Conservation (phyloP, 495 filamentous ascomycete genomes). For the Bathelium albidoporum region DNA sequence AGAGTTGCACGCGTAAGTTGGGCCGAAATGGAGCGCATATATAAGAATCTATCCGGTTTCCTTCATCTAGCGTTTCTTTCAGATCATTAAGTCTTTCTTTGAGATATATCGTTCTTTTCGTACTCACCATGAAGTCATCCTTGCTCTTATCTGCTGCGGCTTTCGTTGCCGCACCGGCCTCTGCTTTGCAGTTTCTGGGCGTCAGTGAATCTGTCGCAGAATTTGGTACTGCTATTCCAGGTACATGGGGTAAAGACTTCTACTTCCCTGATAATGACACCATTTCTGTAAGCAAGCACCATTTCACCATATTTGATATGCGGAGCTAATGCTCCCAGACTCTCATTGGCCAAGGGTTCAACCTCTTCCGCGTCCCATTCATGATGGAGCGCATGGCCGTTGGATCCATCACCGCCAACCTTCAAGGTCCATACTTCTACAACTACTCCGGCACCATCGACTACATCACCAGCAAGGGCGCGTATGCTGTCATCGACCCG, state of each 20-base stretch:
- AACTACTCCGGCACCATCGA: constrained; percentile 44
- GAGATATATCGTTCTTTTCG: neutral
- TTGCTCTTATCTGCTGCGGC: neutral
- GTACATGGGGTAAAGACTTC: neutral
- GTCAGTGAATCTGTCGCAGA: constrained; percentile 19
- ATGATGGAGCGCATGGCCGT: constrained; percentile 61
- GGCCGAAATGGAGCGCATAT: neutral
- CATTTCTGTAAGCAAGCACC: neutral
- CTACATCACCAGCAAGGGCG: constrained; percentile 52
- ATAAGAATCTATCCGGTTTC: neutral
- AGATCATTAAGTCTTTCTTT: neutral
- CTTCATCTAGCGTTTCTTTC: neutral
- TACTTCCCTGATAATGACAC: neutral
- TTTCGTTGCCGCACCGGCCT: neutral
- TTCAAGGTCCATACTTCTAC: constrained; percentile 35
- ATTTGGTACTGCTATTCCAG: constrained; percentile 18
- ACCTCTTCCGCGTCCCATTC: constrained; percentile 59
- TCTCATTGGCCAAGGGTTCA: constrained; percentile 53
- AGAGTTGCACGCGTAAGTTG: neutral
- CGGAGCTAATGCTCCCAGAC: neutral
- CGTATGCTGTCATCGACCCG: constrained; percentile 56
- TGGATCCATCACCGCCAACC: constrained; percentile 34
- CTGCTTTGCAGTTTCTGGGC: constrained; percentile 11
- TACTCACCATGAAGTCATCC: neutral
- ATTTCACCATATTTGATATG: neutral